Base-by-base conservation (phyloP, 345 rosid species). In the Citrus reticulata region DNA sequence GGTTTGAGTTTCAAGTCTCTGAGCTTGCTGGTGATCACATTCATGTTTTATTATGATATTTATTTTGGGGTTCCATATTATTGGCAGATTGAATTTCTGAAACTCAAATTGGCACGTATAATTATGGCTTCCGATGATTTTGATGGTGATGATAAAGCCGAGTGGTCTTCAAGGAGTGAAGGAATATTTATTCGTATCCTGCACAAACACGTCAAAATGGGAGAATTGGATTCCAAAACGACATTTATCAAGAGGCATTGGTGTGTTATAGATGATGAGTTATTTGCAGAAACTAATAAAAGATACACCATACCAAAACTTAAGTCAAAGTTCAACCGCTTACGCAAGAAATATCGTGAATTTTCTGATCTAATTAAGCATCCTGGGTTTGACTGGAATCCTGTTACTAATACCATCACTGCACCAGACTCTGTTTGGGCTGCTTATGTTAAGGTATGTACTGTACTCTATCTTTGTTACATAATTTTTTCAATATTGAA, bases 351-450 rank as follows among this genome's bases (percentile, higher is more conserved):
- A 51, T 35, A 49, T 70, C 60, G 60, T 29, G 74, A 70, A 70
- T 70, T 70, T 70, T 46, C 74, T 70, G 59, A 54, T 19, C 34
- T 70, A 70, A 49, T 70, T 29, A 70, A 70, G 57, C 74, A 70
- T 70, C 34, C 39, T 27, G 74, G 74, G 8, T 70, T 70, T 54
- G n/a, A 70, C 7, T 46, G 60, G 74, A 34, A 70, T 70, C 74
- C 37, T 46, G 34, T 16, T 25, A 27, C 60, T 29, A 70, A 70
- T 19, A 70, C 39, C 29, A 49, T 68, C 39, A 49, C 30, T 70
- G 74, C 74, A 70, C 20, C 60, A 3, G 59, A 49, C 19, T n/a
- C 9, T 27, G 74, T 17, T 40, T 70, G 74, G 74, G 74, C 34
- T 7, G 60, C 30, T 8, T 70, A 70, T 9, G 19, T 32, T 27